Base-by-base conservation (phyloP, 73 alveolate genomes). In the Paramecium primaurelia region DNA sequence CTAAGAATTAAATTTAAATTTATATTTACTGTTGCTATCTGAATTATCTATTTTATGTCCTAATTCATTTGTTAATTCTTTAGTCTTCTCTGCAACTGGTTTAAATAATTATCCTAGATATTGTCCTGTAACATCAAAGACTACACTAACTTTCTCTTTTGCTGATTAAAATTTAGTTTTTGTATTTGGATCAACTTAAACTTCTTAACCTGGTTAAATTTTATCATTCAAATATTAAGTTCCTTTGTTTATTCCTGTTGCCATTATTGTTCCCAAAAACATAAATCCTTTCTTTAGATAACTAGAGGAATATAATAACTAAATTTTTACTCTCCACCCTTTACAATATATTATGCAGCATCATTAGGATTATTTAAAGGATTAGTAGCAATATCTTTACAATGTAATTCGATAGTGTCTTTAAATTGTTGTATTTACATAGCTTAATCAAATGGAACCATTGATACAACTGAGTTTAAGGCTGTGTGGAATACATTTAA, bases 371-470 rank as follows among this genome's bases (percentile, higher is more conserved):
- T 80, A 38, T 80, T 34, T 14, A 80, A 47, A 11, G 91, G 77
- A 18, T 80, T 80, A 22, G 71, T 80, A 18, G 71, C 91, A 26
- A 80, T 49, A 18, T 80, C 91, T 80, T 25, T 80, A n/a, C 58
- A 42, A 80, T 80, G 91, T 1, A 49, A 6, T 80, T 80, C 71
- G 18, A 80, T 80, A 0, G 91, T 80, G 47, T 45, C 91, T 25
- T 80, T 80, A 18, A 80, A 80, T 80, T 80, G 37, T 20, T 42
- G 54, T 26, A 80, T 80, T 80, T 42, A 7, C 58, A 80, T 80
- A 3, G 91, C 91, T 8, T 80, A 45, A 2, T 42, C 91, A 80
- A 80, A 80, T 40, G 91, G 91, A 10, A 80, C 75, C 71, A 80
- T 80, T 2, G 47, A 80, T 0, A 80, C 91, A 1, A 80, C 75